Percentiles rank a stretch among this genome's conserved stretches.
Evolutionary conservation across 768 basidiomycete species (phyloP).

Genomic region (Naganishia kalamii): DNA sequence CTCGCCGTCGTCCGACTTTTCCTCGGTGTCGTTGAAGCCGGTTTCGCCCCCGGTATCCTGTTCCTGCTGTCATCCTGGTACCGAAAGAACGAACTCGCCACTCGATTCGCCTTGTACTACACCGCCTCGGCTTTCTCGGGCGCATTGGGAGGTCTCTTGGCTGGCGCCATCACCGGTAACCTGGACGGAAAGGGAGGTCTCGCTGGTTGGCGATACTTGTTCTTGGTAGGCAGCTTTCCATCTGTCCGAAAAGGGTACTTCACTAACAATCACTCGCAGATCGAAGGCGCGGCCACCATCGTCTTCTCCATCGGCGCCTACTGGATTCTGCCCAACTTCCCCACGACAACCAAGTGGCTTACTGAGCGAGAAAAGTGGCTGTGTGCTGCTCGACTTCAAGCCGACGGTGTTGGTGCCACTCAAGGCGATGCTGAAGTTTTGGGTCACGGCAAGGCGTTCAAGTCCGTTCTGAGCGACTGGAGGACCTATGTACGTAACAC

Average conservation of each 20-base stretch:
- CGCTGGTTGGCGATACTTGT: slow-evolving; percentile 18
- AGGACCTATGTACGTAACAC: slow-evolving; percentile 19
- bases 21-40: slow-evolving; percentile 35
- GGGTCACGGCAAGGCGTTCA: slow-evolving; percentile 37
- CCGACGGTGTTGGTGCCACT: slow-evolving; percentile 41
- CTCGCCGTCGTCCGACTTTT: slow-evolving; percentile 37
- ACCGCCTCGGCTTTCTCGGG: slow-evolving; percentile 28
- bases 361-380: slow-evolving; percentile 44
- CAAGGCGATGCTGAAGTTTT: slow-evolving; percentile 29
- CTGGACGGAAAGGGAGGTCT: slow-evolving; percentile 14
- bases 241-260: neutral
- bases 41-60: slow-evolving; percentile 37
- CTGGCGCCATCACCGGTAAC: slow-evolving; percentile 21
- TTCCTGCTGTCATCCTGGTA: slow-evolving; percentile 37
- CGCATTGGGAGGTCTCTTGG: slow-evolving; percentile 18
- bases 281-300: slow-evolving; percentile 19
- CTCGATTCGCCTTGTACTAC: slow-evolving; percentile 29
- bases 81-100: slow-evolving; percentile 30
- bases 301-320: neutral
- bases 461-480: slow-evolving; percentile 21
- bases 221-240: slow-evolving; percentile 9
- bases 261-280: neutral
- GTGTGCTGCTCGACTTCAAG: slow-evolving; percentile 41
- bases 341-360: slow-evolving; percentile 46
- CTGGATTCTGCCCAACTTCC: slow-evolving; percentile 43